Conservation (phyloP, 1,284 basidiomycete species). For the Apiotrichum veenhuisii region DNA sequence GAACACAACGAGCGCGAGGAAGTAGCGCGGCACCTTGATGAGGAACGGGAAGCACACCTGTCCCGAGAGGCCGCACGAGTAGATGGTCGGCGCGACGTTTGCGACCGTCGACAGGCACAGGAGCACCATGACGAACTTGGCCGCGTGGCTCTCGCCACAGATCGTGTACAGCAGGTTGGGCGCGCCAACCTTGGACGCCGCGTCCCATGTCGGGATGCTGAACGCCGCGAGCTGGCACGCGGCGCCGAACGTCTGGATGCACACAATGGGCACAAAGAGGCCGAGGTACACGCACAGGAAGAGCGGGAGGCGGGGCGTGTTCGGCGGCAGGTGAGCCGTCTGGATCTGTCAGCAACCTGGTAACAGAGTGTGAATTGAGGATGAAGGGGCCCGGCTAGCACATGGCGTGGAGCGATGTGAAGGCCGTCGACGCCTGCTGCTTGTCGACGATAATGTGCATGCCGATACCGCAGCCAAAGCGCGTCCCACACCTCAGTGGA, state of each 20-base stretch:
- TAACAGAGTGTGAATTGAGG: too few relatives aligned
- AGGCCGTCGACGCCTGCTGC: too few relatives aligned
- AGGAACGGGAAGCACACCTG: slow-evolving; percentile 68
- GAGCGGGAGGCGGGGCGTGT: slow-evolving; percentile 48
- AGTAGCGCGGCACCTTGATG: slow-evolving; percentile 68
- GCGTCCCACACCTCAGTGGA: neutral
- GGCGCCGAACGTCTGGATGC: slow-evolving; percentile 71
- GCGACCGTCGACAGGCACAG: slow-evolving; percentile 62
- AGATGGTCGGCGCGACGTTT: slow-evolving; percentile 78
- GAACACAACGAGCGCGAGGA: slow-evolving; percentile 75
- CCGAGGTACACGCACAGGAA: slow-evolving; percentile 73
- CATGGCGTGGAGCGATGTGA: too few relatives aligned
- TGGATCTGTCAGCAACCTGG: slow-evolving; percentile 52
- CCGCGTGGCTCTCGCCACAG: slow-evolving; percentile 58
- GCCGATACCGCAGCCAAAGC: neutral
- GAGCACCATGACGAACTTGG: slow-evolving; percentile 76
- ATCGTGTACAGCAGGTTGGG: slow-evolving; percentile 73
- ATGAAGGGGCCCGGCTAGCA: too few relatives aligned
- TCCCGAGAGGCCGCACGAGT: slow-evolving; percentile 75
- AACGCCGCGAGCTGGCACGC: slow-evolving; percentile 52
- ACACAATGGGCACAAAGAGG: slow-evolving; percentile 62
- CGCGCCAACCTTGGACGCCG: slow-evolving; percentile 58
- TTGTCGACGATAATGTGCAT: too few relatives aligned
- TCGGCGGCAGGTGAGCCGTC: slow-evolving; percentile 48
- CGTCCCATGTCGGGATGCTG: slow-evolving; percentile 65